Percentiles rank a stretch among this genome's conserved stretches.
phyloP scores from a whole-genome alignment of 805 yeast genomes.

The Hanseniaspora meyeri region DNA sequence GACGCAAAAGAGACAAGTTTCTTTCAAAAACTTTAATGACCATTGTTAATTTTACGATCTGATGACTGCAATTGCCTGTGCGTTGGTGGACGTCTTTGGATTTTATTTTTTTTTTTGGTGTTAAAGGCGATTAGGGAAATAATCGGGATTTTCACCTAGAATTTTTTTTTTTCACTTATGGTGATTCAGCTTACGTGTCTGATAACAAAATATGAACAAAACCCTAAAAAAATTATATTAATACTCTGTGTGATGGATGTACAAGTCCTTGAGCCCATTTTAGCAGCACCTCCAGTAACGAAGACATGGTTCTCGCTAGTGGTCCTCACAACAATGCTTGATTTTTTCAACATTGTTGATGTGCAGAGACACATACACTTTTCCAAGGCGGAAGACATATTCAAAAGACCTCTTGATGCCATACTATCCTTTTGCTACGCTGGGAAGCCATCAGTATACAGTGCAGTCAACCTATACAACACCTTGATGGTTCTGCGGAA shows the following conservation, averaged over 20 bases:
- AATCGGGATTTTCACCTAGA: no score
- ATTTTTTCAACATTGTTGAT: background rate
- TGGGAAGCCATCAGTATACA: background rate
- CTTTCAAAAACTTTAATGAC: no score
- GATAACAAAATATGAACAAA: no score
- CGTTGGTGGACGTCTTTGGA: no score
- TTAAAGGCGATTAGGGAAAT: no score
- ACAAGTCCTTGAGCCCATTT: background rate
- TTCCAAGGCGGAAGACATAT: background rate
- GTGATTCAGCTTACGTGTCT: no score
- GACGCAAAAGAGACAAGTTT: background rate
- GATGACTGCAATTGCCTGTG: no score
- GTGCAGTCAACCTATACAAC: background rate
- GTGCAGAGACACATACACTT: background rate
- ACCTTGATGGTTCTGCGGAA: background rate
- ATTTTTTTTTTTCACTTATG: no score
- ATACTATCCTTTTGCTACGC: background rate
- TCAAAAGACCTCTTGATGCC: background rate
- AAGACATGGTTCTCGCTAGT: constrained; percentile 6
- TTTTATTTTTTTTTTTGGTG: no score
- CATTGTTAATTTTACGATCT: no score
- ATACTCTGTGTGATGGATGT: background rate
- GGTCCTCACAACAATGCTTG: background rate
- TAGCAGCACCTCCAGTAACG: constrained; percentile 10
- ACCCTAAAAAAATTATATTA: background rate